A percentile compares a stretch with the other conserved stretches of the same genome.
Evolutionary conservation across 148 eudicot species (phyloP).

Genomic region (Rhododendron kiyosumense): DNA sequence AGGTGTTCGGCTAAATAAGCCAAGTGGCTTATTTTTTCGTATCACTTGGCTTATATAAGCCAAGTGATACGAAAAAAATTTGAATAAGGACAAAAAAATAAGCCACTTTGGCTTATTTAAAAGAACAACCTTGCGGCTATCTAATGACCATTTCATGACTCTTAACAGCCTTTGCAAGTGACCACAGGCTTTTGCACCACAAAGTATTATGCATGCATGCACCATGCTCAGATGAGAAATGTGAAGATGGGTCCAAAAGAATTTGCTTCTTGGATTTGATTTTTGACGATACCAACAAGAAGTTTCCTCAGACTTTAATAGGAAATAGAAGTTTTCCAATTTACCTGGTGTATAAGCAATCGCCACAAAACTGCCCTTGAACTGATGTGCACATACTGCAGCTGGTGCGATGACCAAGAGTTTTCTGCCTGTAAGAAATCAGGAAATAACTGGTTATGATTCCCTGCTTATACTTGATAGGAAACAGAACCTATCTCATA

Average conservation of each 20-base stretch:
- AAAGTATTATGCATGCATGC: not conserved
- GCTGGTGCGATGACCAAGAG: slow-evolving; percentile 50
- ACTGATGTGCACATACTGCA: slow-evolving; percentile 48
- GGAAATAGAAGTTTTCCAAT: not conserved
- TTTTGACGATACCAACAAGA: not conserved
- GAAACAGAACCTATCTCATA: not conserved
- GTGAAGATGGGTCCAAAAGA: too few species aligned
- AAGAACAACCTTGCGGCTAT: too few species aligned
- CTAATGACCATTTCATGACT: not conserved
- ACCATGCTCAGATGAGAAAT: not conserved
- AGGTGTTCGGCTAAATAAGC: too few species aligned
- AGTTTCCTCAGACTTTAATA: not conserved
- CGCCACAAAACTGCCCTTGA: slow-evolving; percentile 70
- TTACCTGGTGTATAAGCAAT: slow-evolving; percentile 75
- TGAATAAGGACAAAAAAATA: too few species aligned
- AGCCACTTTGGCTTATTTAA: too few species aligned
- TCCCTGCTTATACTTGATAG: not conserved
- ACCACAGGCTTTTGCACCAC: not conserved
- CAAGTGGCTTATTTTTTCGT: too few species aligned
- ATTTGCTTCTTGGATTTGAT: not conserved
- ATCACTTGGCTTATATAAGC: too few species aligned
- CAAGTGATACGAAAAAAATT: too few species aligned
- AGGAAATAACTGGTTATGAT: not conserved
- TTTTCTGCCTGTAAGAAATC: slow-evolving; percentile 57
- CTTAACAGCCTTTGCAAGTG: not conserved